These are phyloP conservation scores for Colletotrichum incanum DNA, from an alignment of 2,329 filamentous ascomycete genomes.

Conservation along the genomic window DNA sequence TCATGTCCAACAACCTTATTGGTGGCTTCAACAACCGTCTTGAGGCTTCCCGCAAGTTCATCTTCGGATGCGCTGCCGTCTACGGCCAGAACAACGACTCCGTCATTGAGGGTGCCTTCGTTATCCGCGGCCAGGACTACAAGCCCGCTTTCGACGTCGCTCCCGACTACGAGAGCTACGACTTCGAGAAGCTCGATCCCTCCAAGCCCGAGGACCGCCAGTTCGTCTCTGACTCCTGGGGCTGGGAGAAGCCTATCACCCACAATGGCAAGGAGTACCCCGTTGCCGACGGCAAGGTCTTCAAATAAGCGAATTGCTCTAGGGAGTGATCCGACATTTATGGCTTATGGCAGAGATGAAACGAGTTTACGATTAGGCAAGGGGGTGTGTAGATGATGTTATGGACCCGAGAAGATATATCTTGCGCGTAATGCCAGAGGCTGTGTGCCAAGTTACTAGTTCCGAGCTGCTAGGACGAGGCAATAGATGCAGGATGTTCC, in stretches of 20 bases:
- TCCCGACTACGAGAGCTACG: constrained; percentile 97
- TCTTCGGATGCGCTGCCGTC: constrained; percentile 93
- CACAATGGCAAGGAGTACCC: constrained; percentile 90
- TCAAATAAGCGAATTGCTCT: constrained; percentile 81
- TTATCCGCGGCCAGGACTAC: constrained; percentile 93
- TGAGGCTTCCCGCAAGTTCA: constrained; percentile 96
- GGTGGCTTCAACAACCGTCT: constrained; percentile 98
- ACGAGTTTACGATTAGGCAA: constrained; percentile 46
- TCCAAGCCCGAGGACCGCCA: constrained; percentile 87
- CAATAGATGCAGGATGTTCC: constrained; percentile 40
- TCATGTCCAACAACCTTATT: constrained; percentile 99
- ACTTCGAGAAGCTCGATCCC: constrained; percentile 96
- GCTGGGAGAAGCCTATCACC: constrained; percentile 88
- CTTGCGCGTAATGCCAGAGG: constrained; percentile 42
- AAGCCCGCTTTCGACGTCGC: constrained; percentile 94
- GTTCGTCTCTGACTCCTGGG: constrained; percentile 90
- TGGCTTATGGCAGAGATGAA: constrained; percentile 52
- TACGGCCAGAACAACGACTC: constrained; percentile 92
- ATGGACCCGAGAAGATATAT: constrained; percentile 42
- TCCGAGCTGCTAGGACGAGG: constrained; percentile 37
- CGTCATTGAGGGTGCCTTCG: constrained; percentile 92
- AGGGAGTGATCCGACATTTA: constrained; percentile 49
- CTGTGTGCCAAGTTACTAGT: constrained; percentile 36
- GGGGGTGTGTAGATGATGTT: constrained; percentile 41
- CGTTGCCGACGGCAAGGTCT: constrained; percentile 95